Base-by-base conservation (phyloP, 2,329 filamentous ascomycete species). In the Domatiomyces globalis region DNA sequence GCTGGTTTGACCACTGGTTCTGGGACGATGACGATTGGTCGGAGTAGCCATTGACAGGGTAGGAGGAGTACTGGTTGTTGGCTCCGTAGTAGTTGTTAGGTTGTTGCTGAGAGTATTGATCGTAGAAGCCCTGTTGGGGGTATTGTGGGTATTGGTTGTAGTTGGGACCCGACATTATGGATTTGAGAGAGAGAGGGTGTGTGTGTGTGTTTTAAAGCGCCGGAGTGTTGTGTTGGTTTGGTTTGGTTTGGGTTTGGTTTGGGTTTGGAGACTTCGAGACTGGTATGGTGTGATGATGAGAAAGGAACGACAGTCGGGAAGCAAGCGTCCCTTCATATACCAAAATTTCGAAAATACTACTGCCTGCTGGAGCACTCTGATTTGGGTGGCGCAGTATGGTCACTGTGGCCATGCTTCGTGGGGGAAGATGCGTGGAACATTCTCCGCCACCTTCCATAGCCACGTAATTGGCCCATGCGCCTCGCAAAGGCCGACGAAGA, bases 121-220 rank as follows among this genome's bases (percentile, higher is more conserved):
- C 33, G 43, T 15, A 25, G 45, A 33, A 47, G 45, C 45, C 45
- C 33, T 47, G 22, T 9, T 25, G 33, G 17, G 45, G 12, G 18
- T 46, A 46, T 44, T 19, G 52, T 20, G 43, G 45, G 42, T 43
- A 43, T 19, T 55, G 39, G 33, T 49, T 47, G 46, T 53, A 36
- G 49, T 55, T 53, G 1, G 42, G 49, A 49, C 51, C 48, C 1
- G 54, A 53, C 54, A 55, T 55, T 46, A 39, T 39, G 15, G 52
- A n/a, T 27, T 48, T 9, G n/a, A 42, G 19, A 20, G 43, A 42
- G n/a, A 42, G 19, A 29, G 43, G n/a, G n/a, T n/a, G n/a, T n/a
- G n/a, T n/a, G n/a, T n/a, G n/a, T n/a, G n/a, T n/a, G n/a, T 9
- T 10, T 6, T 10, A 49, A n/a, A 19, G 7, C 39, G 49, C 2